Evolutionary conservation across 2,329 filamentous ascomycete species (phyloP), one percentile per base, ranked within the genome.

Genomic region (Aureobasidium sp.): DNA sequence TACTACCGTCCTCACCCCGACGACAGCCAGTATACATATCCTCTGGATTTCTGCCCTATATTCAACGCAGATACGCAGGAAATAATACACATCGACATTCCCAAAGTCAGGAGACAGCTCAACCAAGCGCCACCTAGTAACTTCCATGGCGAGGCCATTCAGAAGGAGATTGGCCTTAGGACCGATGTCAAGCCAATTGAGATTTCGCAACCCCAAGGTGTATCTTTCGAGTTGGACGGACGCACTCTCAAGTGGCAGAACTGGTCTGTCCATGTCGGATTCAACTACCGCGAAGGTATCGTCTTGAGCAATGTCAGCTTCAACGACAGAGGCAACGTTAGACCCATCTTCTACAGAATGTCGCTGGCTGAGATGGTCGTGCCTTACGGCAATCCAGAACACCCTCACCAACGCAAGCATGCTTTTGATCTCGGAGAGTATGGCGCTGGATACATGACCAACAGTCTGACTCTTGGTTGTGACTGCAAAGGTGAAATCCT

Each of bases 341-440:
- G 92, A 36, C 88, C 90, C 0, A 81, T 96, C 63, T 96, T 97
- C 77, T 96, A 94, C 82, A 84, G 92, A 52, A 80, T 97, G 8
- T 96, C 91, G 0, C 80, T 97, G 0, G 89, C 89, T 0, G 92
- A 96, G 77, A 97, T 97, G 91, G 91, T 96, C 0, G 91, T 96
- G 1, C 91, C 91, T 0, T 96, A 92, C 67, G 89, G 89, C 51
- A 90, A 91, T 70, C 89, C 89, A 0, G 88, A 91, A 67, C 84
- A 86, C 66, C 89, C 89, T 20, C 89, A 92, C 72, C 89, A 91
- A 68, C 80, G 89, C 59, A 93, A 93, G 70, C 68, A 91, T 70
- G 88, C 88, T 8, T 90, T 91, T 66, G 88, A 91, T 72, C 80
- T 91, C 0, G 88, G 88, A 63, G 88, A 91, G 72, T 90, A 90